Evolutionary conservation across 2,329 filamentous ascomycete genomes (phyloP).

Genomic region (Rutstroemia sp.): DNA sequence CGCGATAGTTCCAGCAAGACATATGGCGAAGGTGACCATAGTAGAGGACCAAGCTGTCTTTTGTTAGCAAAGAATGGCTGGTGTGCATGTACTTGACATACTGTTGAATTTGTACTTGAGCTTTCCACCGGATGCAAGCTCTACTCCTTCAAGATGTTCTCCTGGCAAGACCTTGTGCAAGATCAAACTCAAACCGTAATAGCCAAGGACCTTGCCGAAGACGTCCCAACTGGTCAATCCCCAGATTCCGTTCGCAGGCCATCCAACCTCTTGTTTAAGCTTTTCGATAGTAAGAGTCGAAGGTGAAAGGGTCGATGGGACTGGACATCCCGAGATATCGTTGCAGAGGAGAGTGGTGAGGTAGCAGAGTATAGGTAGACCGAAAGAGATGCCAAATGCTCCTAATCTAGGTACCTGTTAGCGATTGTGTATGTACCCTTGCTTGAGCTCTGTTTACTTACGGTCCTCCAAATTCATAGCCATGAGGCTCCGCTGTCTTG

Average conservation of each 20-base stretch:
- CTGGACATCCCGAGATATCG: slow-evolving; percentile 84
- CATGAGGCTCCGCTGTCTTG: slow-evolving; percentile 23
- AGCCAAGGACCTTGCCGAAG: slow-evolving; percentile 63
- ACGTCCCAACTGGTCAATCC: slow-evolving; percentile 65
- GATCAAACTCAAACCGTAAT: slow-evolving; percentile 69
- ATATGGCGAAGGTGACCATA: slow-evolving; percentile 61
- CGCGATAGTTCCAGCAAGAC: slow-evolving; percentile 64
- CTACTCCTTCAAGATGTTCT: slow-evolving; percentile 60
- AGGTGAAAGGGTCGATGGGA: slow-evolving; percentile 70
- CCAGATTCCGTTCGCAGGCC: slow-evolving; percentile 63
- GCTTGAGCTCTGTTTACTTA: slow-evolving; percentile 17
- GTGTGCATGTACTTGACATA: slow-evolving; percentile 30
- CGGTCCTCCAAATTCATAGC: slow-evolving; percentile 31
- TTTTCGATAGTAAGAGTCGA: slow-evolving; percentile 62
- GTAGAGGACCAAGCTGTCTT: slow-evolving; percentile 65
- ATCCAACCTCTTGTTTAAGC: slow-evolving; percentile 74
- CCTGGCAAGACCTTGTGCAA: slow-evolving; percentile 74
- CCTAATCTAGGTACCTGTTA: slow-evolving; percentile 51
- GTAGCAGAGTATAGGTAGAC: slow-evolving; percentile 73
- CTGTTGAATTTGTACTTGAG: slow-evolving; percentile 79
- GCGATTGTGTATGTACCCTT: neutral
- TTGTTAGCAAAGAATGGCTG: slow-evolving; percentile 12
- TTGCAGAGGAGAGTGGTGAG: slow-evolving; percentile 81
- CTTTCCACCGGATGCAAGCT: slow-evolving; percentile 61
- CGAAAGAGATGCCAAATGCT: slow-evolving; percentile 69